A percentile compares a stretch with the other conserved stretches of the same genome.
These are phyloP conservation scores for Kodamaea hsintzibuensis DNA, from an alignment of 805 yeast genomes.

Conservation along the genomic window DNA sequence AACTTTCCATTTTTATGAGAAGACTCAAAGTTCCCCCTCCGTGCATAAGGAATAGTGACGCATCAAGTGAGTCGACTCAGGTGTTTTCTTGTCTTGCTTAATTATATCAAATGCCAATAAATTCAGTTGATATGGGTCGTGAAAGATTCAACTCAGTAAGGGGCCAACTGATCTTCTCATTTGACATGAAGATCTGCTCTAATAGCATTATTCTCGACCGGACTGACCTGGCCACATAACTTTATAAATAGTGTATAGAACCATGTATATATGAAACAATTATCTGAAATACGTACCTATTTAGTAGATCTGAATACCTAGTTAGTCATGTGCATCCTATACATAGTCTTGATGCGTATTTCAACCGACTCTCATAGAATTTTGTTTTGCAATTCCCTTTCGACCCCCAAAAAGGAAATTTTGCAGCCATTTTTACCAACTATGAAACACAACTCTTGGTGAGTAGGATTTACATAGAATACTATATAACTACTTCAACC, in stretches of 20 bases:
- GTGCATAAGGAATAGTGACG: background rate
- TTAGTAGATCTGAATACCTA: background rate
- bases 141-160: too few species aligned
- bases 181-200: too few species aligned
- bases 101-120: too few species aligned
- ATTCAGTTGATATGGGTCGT: too few species aligned
- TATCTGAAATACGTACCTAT: background rate
- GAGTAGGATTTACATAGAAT: too few species aligned
- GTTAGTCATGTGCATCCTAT: background rate
- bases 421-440: constrained; percentile 1
- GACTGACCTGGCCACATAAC: background rate
- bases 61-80: too few species aligned
- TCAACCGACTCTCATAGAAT: background rate
- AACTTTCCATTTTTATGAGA: constrained; percentile 67
- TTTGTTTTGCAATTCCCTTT: constrained; percentile 2
- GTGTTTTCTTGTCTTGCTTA: too few species aligned
- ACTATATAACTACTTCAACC: background rate
- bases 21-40: background rate
- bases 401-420: constrained; percentile 1
- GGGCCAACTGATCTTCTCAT: too few species aligned
- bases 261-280: background rate
- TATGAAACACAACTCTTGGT: background rate
- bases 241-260: too few species aligned
- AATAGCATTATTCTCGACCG: too few species aligned
- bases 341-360: background rate